A percentile compares a stretch with the other conserved stretches of the same genome.
Evolutionary conservation across 2,329 filamentous ascomycete species (phyloP).

Genomic region (Bimuria novae-zelandiae): DNA sequence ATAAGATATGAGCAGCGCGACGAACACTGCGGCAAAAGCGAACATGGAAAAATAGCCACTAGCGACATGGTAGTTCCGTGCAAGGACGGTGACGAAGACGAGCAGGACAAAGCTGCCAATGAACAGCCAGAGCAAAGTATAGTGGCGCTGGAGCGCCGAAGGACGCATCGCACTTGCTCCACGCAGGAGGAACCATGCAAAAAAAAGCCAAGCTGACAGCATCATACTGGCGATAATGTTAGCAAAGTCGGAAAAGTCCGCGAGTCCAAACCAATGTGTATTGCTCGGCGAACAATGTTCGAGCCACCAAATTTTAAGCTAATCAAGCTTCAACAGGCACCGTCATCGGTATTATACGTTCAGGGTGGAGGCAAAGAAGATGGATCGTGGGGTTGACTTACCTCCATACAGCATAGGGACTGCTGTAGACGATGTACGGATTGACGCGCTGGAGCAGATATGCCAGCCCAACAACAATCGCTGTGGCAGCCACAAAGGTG

Average conservation of each 20-base stretch:
- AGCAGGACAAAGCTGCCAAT: slow-evolving; percentile 73
- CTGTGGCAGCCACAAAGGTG: slow-evolving; percentile 69
- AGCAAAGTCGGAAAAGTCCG: background rate
- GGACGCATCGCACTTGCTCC: slow-evolving; percentile 80
- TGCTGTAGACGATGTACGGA: slow-evolving; percentile 89
- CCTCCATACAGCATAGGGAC: slow-evolving; percentile 80
- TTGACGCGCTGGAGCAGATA: slow-evolving; percentile 82
- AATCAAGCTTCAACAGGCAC: no score
- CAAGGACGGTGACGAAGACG: slow-evolving; percentile 73
- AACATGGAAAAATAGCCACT: slow-evolving; percentile 83
- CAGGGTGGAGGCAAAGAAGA: no score
- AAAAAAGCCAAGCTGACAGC: slow-evolving; percentile 76
- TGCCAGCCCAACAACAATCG: slow-evolving; percentile 71
- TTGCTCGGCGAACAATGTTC: no score
- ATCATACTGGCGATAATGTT: slow-evolving; percentile 64
- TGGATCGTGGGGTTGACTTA: no score
- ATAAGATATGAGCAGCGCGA: slow-evolving; percentile 75
- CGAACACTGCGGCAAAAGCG: slow-evolving; percentile 74
- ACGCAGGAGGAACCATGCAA: slow-evolving; percentile 81
- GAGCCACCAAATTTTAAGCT: no score
- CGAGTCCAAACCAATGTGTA: no score
- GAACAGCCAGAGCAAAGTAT: slow-evolving; percentile 84
- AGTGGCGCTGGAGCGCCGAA: slow-evolving; percentile 82
- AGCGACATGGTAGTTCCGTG: slow-evolving; percentile 72
- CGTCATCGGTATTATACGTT: no score